phyloP scores from a whole-genome alignment of 106 monocot species.

The Cymbidium sinense region DNA sequence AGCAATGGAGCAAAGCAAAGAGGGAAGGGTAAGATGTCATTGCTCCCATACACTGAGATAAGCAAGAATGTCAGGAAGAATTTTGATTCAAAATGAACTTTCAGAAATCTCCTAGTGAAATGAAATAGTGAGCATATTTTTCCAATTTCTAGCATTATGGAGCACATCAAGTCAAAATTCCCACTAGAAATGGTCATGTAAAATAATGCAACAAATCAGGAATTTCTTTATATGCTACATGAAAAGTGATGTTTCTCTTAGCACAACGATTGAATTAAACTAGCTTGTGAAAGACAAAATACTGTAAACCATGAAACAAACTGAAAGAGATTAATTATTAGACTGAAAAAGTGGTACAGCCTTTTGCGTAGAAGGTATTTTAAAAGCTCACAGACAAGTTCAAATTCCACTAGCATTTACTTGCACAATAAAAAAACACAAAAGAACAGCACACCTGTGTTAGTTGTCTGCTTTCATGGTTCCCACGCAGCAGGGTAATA shows the following conservation, averaged over 20 bases:
- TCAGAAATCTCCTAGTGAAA: too few relatives aligned
- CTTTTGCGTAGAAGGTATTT: not conserved
- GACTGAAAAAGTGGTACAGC: not conserved
- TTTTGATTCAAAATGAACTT: too few relatives aligned
- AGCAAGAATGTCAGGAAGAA: too few relatives aligned
- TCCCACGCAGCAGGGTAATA: conserved; percentile 91
- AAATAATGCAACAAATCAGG: not conserved
- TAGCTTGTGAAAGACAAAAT: not conserved
- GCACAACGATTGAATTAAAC: not conserved
- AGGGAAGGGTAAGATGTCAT: too few relatives aligned
- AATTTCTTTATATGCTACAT: conserved; percentile 2
- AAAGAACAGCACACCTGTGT: conserved; percentile 62
- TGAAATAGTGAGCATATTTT: too few relatives aligned
- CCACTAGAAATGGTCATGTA: too few relatives aligned
- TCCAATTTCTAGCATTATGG: too few relatives aligned
- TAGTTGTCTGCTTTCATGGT: conserved; percentile 97
- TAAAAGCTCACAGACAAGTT: not conserved
- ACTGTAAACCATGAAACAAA: not conserved
- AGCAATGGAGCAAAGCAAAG: too few relatives aligned
- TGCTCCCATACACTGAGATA: too few relatives aligned
- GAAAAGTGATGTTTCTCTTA: not conserved
- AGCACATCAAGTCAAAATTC: too few relatives aligned
- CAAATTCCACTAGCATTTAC: not conserved
- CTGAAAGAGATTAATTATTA: not conserved
- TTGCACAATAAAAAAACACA: not conserved